Evolutionary conservation across 805 yeast species (phyloP).

Genomic region (Hanseniaspora lindneri): DNA sequence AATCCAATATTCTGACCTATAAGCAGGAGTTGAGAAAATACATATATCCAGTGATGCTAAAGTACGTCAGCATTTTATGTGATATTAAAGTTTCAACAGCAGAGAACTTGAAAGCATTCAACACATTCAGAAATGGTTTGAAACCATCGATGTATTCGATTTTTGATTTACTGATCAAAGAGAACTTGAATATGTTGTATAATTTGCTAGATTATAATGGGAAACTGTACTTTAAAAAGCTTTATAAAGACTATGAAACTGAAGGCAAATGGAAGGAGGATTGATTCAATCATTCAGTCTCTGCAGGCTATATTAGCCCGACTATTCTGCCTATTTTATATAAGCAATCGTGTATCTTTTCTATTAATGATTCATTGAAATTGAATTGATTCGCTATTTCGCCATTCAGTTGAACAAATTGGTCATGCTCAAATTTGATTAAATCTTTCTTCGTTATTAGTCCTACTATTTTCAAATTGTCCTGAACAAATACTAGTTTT

Average conservation of each 20-base stretch:
- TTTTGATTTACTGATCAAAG: slow-evolving; percentile 56
- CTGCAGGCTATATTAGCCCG: background rate
- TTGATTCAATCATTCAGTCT: slow-evolving; percentile 22
- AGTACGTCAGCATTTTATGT: slow-evolving; percentile 45
- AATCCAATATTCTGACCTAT: slow-evolving; percentile 42
- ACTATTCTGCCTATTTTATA: slow-evolving; percentile 1
- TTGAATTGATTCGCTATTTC: slow-evolving; percentile 15
- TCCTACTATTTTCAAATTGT: slow-evolving; percentile 53
- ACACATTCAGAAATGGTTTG: slow-evolving; percentile 37
- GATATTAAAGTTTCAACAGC: slow-evolving; percentile 17
- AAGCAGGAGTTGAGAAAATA: slow-evolving; percentile 54
- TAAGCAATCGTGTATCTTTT: slow-evolving; percentile 1
- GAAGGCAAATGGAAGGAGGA: slow-evolving; percentile 73
- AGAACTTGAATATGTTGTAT: slow-evolving; percentile 52
- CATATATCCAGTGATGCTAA: slow-evolving; percentile 42
- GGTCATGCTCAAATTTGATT: slow-evolving; percentile 43
- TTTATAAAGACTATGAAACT: slow-evolving; percentile 63
- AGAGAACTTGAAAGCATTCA: background rate
- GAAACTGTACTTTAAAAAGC: slow-evolving; percentile 49
- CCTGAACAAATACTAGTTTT: slow-evolving; percentile 46
- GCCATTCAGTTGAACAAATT: slow-evolving; percentile 20
- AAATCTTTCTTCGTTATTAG: slow-evolving; percentile 78
- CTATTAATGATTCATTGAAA: slow-evolving; percentile 5
- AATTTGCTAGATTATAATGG: slow-evolving; percentile 59
- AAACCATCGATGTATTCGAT: slow-evolving; percentile 47